Percentiles rank a stretch among this genome's conserved stretches.
Conservation (phyloP, 2,329 filamentous ascomycete species). For the Gnomoniopsis sp. region DNA sequence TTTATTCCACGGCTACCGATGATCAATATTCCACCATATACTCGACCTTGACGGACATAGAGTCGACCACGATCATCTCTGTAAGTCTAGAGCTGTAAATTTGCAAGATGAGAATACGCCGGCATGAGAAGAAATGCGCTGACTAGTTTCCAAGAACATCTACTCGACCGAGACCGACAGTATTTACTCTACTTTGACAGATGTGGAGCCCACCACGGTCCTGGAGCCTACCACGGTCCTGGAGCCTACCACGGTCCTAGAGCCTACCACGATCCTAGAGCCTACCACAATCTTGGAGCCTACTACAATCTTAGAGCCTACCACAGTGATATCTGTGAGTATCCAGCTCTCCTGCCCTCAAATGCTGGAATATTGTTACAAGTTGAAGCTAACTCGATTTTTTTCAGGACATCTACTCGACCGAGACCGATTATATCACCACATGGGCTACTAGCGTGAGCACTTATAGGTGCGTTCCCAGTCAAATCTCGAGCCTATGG, state of each 20-base stretch:
- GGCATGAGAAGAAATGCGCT: too few species aligned
- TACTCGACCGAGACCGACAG: background rate
- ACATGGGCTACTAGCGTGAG: background rate
- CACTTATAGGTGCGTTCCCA: background rate
- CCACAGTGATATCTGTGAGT: background rate
- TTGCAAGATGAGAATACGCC: too few species aligned
- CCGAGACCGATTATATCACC: background rate
- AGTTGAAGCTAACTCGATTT: background rate
- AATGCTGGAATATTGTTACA: too few species aligned
- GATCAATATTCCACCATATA: background rate
- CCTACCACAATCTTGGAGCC: constrained; percentile 4
- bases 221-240: background rate
- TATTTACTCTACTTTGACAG: background rate
- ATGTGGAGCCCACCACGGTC: background rate
- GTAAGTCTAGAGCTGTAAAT: too few species aligned
- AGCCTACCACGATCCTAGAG: background rate
- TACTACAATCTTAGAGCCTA: too few species aligned
- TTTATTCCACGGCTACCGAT: background rate
- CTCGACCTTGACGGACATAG: background rate
- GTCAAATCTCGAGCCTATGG: background rate
- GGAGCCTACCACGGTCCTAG: background rate
- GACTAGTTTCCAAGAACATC: too few species aligned
- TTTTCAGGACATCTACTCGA: background rate
- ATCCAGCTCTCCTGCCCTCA: background rate
- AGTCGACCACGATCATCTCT: background rate